phyloP scores from a whole-genome alignment of 768 basidiomycete species.

The Russula sp. region DNA sequence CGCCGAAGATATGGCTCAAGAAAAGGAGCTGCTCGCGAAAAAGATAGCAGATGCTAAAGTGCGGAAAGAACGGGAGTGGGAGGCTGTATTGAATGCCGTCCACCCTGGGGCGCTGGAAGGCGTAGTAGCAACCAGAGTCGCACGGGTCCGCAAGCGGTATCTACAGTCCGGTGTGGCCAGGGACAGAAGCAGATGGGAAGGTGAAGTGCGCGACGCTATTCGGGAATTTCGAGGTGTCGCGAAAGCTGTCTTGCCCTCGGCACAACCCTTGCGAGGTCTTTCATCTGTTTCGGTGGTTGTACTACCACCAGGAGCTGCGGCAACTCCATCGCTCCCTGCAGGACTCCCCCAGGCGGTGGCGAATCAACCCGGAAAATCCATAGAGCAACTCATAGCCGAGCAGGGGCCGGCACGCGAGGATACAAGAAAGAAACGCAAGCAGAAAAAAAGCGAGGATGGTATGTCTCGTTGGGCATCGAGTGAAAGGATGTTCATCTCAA shows the following conservation, averaged over 20 bases:
- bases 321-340: constrained; percentile 8
- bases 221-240: constrained; percentile 46
- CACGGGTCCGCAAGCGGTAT: constrained; percentile 48
- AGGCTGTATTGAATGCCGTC: constrained; percentile 43
- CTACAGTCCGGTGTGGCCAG: constrained; percentile 48
- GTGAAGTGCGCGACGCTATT: constrained; percentile 48
- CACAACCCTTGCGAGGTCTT: neutral
- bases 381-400: constrained; percentile 43
- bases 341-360: constrained; percentile 35
- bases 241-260: constrained; percentile 35
- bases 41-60: constrained; percentile 58
- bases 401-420: constrained; percentile 41
- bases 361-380: constrained; percentile 44
- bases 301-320: constrained; percentile 1
- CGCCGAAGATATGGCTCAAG: constrained; percentile 35
- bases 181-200: constrained; percentile 54
- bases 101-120: constrained; percentile 48
- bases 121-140: constrained; percentile 43
- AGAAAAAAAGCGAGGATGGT: constrained; percentile 26
- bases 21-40: constrained; percentile 46
- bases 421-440: constrained; percentile 30
- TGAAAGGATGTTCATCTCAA: neutral
- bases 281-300: neutral
- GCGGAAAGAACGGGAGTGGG: constrained; percentile 62
- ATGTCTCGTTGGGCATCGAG: neutral